Conservation (phyloP, 1,139 yeast species). For the Saccharomyces uvarum region DNA sequence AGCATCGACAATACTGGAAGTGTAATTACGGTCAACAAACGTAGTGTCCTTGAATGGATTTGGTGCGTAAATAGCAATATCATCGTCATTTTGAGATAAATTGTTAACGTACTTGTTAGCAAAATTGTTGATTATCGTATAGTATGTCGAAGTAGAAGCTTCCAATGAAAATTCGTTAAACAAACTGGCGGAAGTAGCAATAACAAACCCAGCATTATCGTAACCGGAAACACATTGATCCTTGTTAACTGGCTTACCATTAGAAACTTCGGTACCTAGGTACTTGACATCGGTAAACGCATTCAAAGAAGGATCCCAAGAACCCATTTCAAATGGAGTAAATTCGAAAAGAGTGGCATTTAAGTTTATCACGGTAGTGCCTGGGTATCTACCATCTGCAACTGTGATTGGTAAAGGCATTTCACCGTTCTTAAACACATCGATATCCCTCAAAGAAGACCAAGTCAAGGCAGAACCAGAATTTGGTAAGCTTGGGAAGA, state of each 20-base stretch:
- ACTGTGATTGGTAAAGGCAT: conserved; percentile 84
- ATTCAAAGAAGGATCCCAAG: conserved; percentile 75
- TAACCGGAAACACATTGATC: conserved; percentile 54
- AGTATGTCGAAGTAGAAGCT: conserved; percentile 46
- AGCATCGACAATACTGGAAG: conserved; percentile 34
- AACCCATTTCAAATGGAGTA: conserved; percentile 77
- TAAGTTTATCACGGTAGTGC: conserved; percentile 44
- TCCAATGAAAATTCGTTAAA: conserved; percentile 64
- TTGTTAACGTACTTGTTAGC: conserved; percentile 39
- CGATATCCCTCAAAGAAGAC: conserved; percentile 35
- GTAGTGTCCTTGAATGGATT: conserved; percentile 51
- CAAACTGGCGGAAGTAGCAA: conserved; percentile 74
- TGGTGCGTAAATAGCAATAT: conserved; percentile 66
- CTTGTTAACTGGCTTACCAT: conserved; percentile 43
- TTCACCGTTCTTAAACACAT: conserved; percentile 47
- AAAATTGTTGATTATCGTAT: conserved; percentile 43
- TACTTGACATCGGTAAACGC: conserved; percentile 64
- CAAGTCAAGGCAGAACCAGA: conserved; percentile 35
- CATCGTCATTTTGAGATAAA: conserved; percentile 45
- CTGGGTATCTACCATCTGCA: conserved; percentile 73
- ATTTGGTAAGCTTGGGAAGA: conserved; percentile 47
- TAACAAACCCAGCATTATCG: conserved; percentile 67
- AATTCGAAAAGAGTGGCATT: conserved; percentile 75
- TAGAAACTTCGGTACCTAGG: conserved; percentile 57
- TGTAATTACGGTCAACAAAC: conserved; percentile 36